Base-by-base conservation (phyloP, 164 flowering plant genomes). In the Sextonia rubra region DNA sequence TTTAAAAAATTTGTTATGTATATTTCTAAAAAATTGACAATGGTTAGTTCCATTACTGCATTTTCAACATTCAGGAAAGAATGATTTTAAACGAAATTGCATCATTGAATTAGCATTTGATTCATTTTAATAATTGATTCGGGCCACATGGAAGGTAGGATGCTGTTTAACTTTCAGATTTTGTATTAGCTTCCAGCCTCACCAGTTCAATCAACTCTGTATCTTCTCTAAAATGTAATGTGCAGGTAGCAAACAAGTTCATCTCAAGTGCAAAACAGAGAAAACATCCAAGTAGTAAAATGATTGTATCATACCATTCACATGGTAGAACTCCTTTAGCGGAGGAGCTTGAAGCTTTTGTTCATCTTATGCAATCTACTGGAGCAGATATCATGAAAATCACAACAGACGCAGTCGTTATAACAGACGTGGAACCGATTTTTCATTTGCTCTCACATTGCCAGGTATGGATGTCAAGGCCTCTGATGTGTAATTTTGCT, bases 341-440 rank as follows among this genome's bases (percentile, higher is more conserved):
- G 37, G 88, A 85, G 55, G 85, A 84, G n/a, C 79, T 88, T 12
- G 65, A 80, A 68, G 30, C 68, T n/a, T 79, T 87, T 60, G 83
- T 84, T 20, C 81, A 80, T 60, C 30, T 49, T 14, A 69, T 88
- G 75, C 85, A 80, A 76, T 79, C 87, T 24, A 85, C 86, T 67
- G 85, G 87, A 56, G 92, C 90, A 25, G 88, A 86, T 68, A 83
- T 90, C 9, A 60, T 87, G 68, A 88, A 86, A 68, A 25, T 90
- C 73, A 82, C 78, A 12, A 73, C 76, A 11, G 75, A 70, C 68
- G 87, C 83, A 29, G 32, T 12, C 26, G 63, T 81, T 61, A 90
- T 88, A 49, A 87, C 92, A 17, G 89, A 88, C 49, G n/a, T 78
- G 32, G 76, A 75, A 29, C 71, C 49, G 12, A 70, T 83, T 58